These are phyloP conservation scores for Trametes gibbosa DNA, from an alignment of 768 basidiomycete species.

Conservation along the genomic window DNA sequence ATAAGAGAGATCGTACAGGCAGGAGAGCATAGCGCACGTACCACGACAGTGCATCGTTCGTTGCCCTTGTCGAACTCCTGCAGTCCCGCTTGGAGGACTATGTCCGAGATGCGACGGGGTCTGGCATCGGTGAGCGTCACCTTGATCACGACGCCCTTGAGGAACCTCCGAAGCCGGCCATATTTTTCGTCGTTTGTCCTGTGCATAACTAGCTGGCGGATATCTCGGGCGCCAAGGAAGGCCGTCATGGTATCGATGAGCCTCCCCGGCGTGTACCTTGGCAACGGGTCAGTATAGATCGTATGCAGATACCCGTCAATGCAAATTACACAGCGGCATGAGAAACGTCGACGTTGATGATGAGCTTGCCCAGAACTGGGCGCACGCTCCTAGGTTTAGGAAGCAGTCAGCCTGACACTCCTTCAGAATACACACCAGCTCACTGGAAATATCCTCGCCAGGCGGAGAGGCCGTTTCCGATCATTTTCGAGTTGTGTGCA, in stretches of 20 bases:
- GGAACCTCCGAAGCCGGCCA: slow-evolving; percentile 25
- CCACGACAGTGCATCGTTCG: slow-evolving; percentile 38
- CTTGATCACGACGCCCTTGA: slow-evolving; percentile 25
- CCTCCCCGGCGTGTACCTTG: slow-evolving; percentile 7
- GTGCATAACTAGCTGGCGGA: slow-evolving; percentile 2
- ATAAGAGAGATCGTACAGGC: background rate
- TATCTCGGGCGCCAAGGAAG: background rate
- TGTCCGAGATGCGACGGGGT: slow-evolving; percentile 38
- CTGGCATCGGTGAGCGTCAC: slow-evolving; percentile 5
- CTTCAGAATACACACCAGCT: background rate
- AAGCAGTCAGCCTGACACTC: too few relatives aligned
- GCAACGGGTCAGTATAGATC: background rate
- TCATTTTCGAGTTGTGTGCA: background rate
- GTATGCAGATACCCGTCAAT: background rate
- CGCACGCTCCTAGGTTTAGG: slow-evolving; percentile 20
- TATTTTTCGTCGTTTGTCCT: background rate
- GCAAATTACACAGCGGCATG: slow-evolving; percentile 13
- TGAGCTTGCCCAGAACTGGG: slow-evolving; percentile 8
- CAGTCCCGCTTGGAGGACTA: slow-evolving; percentile 36
- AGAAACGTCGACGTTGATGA: slow-evolving; percentile 21
- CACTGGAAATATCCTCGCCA: slow-evolving; percentile 23
- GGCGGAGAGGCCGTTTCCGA: slow-evolving; percentile 9
- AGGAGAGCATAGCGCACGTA: slow-evolving; percentile 19
- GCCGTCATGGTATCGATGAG: slow-evolving; percentile 7
- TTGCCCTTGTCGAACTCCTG: slow-evolving; percentile 41